Evolutionary conservation across 2,329 filamentous ascomycete species (phyloP), one percentile per base, ranked within the genome.

Genomic region (Talaromyces marneffei): DNA sequence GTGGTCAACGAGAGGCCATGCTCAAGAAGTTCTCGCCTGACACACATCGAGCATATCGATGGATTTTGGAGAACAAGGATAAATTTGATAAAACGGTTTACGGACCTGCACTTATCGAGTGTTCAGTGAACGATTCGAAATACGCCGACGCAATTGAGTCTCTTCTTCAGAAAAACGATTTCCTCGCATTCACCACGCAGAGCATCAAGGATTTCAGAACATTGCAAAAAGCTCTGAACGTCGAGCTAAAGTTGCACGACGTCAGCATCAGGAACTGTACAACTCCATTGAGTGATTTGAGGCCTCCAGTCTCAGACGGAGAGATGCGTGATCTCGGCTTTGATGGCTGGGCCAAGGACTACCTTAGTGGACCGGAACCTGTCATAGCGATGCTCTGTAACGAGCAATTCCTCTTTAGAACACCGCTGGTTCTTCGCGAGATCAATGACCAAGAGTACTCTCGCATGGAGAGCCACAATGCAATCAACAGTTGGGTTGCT

Each of bases 371-470:
- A 0, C 95, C 95, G 0, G 86, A 88, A 1, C 83, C 90, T 1
- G 90, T 99, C 1, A 78, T 97, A 35, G 88, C 91, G 6, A 94
- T 96, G 89, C 83, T 99, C 23, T 97, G 92, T 73, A 83, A 86
- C 12, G 87, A 90, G 66, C 85, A 83, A 62, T 82, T 79, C 58
- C 74, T 97, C 6, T 86, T 96, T 67, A 78, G 79, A 27, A 87
- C 87, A 5, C 91, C 85, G 0, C 82, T 93, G 48, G 80, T 84
- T 16, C 77, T 86, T 14, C 73, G 72, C 4, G 85, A 90, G 9
- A 85, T 92, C 35, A 83, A 74, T 2, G 83, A 90, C 33, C 79
- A 83, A 40, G 86, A 91, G 66, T 91, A 87, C 68, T 79, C 88
- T n/a, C 77, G 74, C n/a, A 78, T 96, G 35, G 77, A 84, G 44